A percentile compares a stretch with the other conserved stretches of the same genome.
Conservation (phyloP, 129 eudicot genomes). For the Deinandra increscens region DNA sequence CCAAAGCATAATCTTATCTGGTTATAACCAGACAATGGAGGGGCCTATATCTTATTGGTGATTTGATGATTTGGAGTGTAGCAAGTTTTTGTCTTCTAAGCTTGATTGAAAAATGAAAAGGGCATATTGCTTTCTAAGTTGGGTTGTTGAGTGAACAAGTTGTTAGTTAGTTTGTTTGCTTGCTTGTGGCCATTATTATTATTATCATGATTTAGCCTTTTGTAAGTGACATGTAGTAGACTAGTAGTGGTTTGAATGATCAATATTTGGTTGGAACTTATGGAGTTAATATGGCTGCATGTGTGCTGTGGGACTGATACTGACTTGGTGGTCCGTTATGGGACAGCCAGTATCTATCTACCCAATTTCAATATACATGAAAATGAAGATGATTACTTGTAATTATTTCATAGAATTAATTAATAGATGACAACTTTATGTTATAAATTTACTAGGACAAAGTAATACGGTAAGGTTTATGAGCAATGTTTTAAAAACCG, state of each 20-base stretch:
- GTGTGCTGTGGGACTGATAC: conserved; percentile 32
- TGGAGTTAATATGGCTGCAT: conserved; percentile 34
- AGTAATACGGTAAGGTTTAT: too few relatives aligned
- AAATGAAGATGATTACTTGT: neutral
- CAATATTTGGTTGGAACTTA: conserved; percentile 23
- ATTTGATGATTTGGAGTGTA: conserved; percentile 35
- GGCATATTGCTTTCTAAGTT: conserved; percentile 21
- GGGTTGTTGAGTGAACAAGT: conserved; percentile 24
- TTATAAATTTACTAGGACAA: too few relatives aligned
- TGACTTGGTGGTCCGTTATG: conserved; percentile 12
- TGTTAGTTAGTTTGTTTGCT: conserved; percentile 27
- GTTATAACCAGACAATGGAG: conserved; percentile 29
- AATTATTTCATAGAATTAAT: too few relatives aligned
- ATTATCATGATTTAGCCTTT: conserved; percentile 8
- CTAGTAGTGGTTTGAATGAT: conserved; percentile 25
- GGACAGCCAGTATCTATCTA: conserved; percentile 17
- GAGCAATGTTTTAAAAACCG: too few relatives aligned
- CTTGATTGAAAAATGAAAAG: conserved; percentile 3
- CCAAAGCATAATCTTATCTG: conserved; percentile 34
- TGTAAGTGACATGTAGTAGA: conserved; percentile 26
- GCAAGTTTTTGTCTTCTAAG: conserved; percentile 16
- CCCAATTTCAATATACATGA: conserved; percentile 5
- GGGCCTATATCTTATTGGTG: conserved; percentile 27
- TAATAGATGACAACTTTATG: too few relatives aligned
- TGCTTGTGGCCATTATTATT: conserved; percentile 10